A percentile compares a stretch with the other conserved stretches of the same genome.
These are phyloP conservation scores for Pythium apleroticum DNA, from an alignment of 352 stramenopile species.

Conservation along the genomic window DNA sequence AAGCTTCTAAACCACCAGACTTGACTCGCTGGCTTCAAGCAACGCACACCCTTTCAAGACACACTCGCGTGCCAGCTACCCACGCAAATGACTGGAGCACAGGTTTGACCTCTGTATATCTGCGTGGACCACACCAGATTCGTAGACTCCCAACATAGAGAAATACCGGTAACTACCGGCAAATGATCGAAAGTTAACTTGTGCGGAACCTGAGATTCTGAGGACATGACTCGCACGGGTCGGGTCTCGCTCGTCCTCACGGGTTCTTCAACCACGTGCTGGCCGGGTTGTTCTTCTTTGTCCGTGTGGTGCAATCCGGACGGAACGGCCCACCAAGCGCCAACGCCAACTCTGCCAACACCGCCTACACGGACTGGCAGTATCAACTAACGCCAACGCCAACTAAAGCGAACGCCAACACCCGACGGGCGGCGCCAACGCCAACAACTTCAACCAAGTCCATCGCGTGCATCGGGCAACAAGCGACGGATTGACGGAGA, in stretches of 20 bases:
- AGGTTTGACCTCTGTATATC: background rate
- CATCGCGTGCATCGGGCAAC: background rate
- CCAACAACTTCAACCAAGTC: conserved; percentile 1
- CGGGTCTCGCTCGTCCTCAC: conserved; percentile 1
- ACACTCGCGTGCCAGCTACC: background rate
- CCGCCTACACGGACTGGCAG: background rate
- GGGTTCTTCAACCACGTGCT: background rate
- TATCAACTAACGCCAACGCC: conserved; percentile 3
- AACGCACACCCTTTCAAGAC: conserved; percentile 24
- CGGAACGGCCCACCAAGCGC: conserved; percentile 4
- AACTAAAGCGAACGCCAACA: background rate
- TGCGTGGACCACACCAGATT: conserved; percentile 25
- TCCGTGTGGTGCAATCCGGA: conserved; percentile 18
- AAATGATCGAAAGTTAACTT: background rate
- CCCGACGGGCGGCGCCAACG: background rate
- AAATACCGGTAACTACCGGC: conserved; percentile 1
- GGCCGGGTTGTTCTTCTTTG: conserved; percentile 9
- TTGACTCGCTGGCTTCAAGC: conserved; percentile 17
- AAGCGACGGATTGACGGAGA: background rate
- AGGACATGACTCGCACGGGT: background rate
- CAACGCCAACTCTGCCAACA: conserved; percentile 2
- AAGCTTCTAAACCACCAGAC: conserved; percentile 11
- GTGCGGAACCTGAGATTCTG: background rate
- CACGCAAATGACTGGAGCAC: conserved; percentile 29
- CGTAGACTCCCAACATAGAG: background rate